phyloP scores from a whole-genome alignment of 1,284 basidiomycete genomes.

The Trametes versicolor region DNA sequence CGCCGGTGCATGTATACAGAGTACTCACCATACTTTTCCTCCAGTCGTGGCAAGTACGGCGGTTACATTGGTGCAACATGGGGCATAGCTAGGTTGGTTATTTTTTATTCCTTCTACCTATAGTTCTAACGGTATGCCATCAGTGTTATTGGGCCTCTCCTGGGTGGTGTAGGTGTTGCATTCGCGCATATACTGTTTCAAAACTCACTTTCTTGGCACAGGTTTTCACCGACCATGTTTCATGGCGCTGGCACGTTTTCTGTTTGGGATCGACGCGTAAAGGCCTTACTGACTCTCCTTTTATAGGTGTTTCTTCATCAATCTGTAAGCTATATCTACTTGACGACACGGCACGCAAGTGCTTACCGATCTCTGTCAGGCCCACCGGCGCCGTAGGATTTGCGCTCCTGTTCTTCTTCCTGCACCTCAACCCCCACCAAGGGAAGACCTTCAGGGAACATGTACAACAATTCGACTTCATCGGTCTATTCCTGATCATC shows the following conservation, averaged over 20 bases:
- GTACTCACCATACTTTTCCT: neutral
- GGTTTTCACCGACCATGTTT: constrained; percentile 76
- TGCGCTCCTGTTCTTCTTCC: constrained; percentile 77
- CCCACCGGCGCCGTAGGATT: constrained; percentile 83
- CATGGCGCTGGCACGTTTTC: constrained; percentile 72
- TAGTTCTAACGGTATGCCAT: constrained; percentile 9
- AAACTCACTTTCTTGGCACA: constrained; percentile 37
- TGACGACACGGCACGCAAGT: neutral
- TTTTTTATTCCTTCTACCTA: neutral
- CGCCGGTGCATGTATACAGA: neutral
- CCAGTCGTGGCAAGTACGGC: constrained; percentile 78
- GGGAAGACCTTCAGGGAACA: constrained; percentile 67
- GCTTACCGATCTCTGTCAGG: constrained; percentile 46
- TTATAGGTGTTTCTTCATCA: constrained; percentile 78
- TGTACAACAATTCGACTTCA: constrained; percentile 77
- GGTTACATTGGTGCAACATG: constrained; percentile 82
- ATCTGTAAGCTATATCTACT: constrained; percentile 55
- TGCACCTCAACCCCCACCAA: constrained; percentile 83
- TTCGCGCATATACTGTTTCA: neutral
- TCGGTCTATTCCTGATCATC: constrained; percentile 79
- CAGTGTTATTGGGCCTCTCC: constrained; percentile 80
- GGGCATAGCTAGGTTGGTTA: constrained; percentile 72
- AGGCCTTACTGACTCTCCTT: no score
- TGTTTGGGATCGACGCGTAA: no score
- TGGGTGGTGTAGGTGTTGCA: constrained; percentile 68